Percentiles rank a stretch among this genome's conserved stretches.
Conservation (phyloP, 73 alveolate genomes). For the Paraurostyla sp. region DNA sequence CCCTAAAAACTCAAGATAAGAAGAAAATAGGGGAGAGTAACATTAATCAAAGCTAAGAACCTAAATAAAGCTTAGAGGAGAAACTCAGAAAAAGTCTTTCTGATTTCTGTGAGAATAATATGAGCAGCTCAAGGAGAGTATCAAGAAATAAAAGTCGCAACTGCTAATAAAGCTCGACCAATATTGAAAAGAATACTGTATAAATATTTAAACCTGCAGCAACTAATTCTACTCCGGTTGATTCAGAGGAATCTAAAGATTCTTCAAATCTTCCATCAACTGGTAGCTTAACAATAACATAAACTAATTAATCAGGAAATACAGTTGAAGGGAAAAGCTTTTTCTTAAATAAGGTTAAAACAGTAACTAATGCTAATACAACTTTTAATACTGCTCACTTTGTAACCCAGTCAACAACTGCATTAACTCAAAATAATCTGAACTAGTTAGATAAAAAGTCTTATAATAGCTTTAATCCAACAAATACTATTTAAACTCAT, state of each 20-base stretch:
- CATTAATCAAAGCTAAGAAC: background rate
- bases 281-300: background rate
- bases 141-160: slow-evolving; percentile 25
- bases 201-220: background rate
- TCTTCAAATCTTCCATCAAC: slow-evolving; percentile 17
- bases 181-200: background rate
- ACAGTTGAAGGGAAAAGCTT: slow-evolving; percentile 25
- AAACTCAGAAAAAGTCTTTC: background rate
- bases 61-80: background rate
- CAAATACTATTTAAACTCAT: background rate
- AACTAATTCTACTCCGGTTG: too few relatives aligned
- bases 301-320: background rate
- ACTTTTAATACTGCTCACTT: background rate
- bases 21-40: background rate
- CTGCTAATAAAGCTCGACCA: background rate
- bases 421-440: background rate
- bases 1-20: background rate
- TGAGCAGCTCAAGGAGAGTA: background rate
- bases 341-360: slow-evolving; percentile 28
- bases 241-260: background rate
- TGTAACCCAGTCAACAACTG: background rate
- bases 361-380: background rate
- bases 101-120: slow-evolving; percentile 8
- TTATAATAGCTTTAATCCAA: background rate
- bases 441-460: background rate